Conservation (phyloP, 371 early-diverging fungal species). For the Mucor indicus region DNA sequence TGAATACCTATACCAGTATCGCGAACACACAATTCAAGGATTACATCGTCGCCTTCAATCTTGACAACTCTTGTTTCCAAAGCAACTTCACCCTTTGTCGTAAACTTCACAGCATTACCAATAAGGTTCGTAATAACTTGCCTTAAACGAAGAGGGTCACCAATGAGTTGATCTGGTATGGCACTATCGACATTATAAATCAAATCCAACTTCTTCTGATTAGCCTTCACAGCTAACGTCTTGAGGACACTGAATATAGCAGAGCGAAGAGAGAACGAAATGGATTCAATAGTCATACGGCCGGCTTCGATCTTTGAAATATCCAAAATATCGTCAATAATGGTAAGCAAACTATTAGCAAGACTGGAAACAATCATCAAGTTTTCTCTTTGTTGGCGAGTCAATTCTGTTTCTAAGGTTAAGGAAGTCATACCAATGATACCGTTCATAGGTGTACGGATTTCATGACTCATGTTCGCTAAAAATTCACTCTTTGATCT, state of each 20-base stretch:
- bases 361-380: conserved; percentile 67
- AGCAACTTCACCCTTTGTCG: conserved; percentile 65
- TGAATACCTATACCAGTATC: conserved; percentile 89
- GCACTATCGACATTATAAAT: conserved; percentile 62
- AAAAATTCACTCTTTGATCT: conserved; percentile 73
- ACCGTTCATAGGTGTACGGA: conserved; percentile 78
- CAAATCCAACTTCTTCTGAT: conserved; percentile 63
- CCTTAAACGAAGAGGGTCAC: conserved; percentile 72
- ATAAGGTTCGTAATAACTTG: conserved; percentile 85
- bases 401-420: conserved; percentile 64
- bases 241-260: conserved; percentile 65
- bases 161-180: conserved; percentile 67
- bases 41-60: conserved; percentile 37
- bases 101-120: conserved; percentile 87
- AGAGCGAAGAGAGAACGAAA: conserved; percentile 67
- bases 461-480: conserved; percentile 76
- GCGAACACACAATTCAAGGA: conserved; percentile 64
- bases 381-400: conserved; percentile 73
- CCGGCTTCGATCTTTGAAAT: conserved; percentile 84
- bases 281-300: conserved; percentile 67
- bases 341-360: conserved; percentile 66
- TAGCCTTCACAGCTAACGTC: conserved; percentile 64
- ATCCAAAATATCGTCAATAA: conserved; percentile 82
- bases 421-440: conserved; percentile 76
- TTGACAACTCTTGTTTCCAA: conserved; percentile 40